These are phyloP conservation scores for Didymella segeticola DNA, from an alignment of 2,329 filamentous ascomycete genomes.

Conservation along the genomic window DNA sequence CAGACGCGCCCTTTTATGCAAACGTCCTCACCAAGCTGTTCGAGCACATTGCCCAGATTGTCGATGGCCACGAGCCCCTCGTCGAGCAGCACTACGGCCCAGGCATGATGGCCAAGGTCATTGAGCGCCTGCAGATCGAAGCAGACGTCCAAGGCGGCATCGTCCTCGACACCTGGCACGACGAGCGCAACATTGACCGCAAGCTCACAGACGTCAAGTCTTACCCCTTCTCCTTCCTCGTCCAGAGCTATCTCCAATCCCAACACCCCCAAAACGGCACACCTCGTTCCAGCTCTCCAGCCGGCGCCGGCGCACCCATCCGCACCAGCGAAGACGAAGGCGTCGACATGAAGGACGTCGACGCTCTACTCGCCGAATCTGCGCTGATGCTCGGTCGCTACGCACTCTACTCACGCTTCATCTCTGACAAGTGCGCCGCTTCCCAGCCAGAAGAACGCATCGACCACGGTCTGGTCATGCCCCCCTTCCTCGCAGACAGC, in stretches of 20 bases:
- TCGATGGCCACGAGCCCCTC: constrained; percentile 87
- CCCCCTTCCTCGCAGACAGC: constrained; percentile 78
- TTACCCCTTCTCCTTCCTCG: constrained; percentile 95
- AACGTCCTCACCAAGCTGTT: constrained; percentile 90
- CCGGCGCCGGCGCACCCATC: constrained; percentile 59
- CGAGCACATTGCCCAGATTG: constrained; percentile 95
- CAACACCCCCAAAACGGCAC: constrained; percentile 69
- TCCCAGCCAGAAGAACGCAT: constrained; percentile 58
- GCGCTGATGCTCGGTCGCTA: constrained; percentile 91
- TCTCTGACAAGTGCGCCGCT: constrained; percentile 79
- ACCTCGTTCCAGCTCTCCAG: constrained; percentile 78
- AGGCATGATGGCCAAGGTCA: constrained; percentile 93
- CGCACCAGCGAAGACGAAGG: constrained; percentile 84
- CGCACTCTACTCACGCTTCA: constrained; percentile 89
- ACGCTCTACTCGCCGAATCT: constrained; percentile 84
- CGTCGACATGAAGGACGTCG: constrained; percentile 96
- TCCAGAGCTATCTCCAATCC: constrained; percentile 86
- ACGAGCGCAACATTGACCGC: constrained; percentile 83
- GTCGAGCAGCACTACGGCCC: constrained; percentile 93
- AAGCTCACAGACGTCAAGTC: constrained; percentile 95
- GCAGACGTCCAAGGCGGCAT: constrained; percentile 97
- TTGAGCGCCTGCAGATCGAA: constrained; percentile 90
- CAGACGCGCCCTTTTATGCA: constrained; percentile 89
- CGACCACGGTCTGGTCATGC: constrained; percentile 67
- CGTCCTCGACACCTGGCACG: constrained; percentile 92